Base-by-base conservation (phyloP, 345 rosid genomes). In the Populus euphratica region DNA sequence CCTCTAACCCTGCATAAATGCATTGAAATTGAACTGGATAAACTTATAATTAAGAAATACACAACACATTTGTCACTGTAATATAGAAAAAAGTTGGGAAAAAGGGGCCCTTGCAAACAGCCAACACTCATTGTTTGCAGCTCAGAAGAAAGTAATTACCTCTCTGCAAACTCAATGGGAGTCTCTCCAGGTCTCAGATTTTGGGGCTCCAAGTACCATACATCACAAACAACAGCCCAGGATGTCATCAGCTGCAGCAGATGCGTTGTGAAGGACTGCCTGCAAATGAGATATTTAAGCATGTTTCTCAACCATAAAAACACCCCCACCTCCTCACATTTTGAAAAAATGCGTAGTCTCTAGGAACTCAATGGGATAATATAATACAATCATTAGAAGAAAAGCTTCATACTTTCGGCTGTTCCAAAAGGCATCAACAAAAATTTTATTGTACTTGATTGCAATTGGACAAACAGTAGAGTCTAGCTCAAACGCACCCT, bases 161-260 rank as follows among this genome's bases (percentile, higher is more conserved):
- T 92, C 90, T 96, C 99, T 33, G 99, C 99, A 91, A 96, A 96
- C 73, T 92, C 98, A 63, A 96, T 94, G 50, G 92, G 77, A 27
- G 98, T 92, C 86, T 96, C 99, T 61, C 97, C 97, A 16, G 93
- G 91, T 85, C 75, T 91, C 78, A 92, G 81, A 52, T 81, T 92
- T 78, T 96, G 98, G 29, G 99, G 97, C 84, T 94, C 99, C 84
- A 96, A 86, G 82, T 92, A 96, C 98, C 99, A 96, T 44, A 96
- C 97, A 56, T 96, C 99, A 88, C 99, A 96, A 81, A 96, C 99
- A 77, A 96, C 99, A 73, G 99, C 98, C 99, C 99, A 96, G 17
- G 98, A 90, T 78, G 98, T 92, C 99, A 96, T 94, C 77, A 96
- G 97, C 83, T 89, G 99, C 85, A 94, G 88, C 80, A 96, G 90